phyloP scores from a whole-genome alignment of 2,329 filamentous ascomycete species.

The Fusarium pilosicola region DNA sequence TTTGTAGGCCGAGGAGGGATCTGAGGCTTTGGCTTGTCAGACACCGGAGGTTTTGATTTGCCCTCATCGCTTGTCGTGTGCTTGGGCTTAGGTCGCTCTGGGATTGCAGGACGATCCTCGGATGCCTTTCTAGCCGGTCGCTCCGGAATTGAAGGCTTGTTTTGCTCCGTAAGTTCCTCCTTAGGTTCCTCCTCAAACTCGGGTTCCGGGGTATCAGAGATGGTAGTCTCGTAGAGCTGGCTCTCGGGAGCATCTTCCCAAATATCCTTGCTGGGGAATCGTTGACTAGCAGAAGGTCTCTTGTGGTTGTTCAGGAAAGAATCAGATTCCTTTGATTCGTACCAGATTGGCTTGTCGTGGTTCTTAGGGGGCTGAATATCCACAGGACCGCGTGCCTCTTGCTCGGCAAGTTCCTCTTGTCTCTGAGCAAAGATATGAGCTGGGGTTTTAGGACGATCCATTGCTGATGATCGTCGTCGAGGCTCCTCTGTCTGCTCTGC shows the following conservation, averaged over 20 bases:
- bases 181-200: slow-evolving; percentile 42
- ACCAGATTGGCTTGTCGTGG: slow-evolving; percentile 56
- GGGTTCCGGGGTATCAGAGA: slow-evolving; percentile 53
- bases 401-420: slow-evolving; percentile 72
- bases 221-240: slow-evolving; percentile 79
- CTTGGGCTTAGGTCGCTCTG: slow-evolving; percentile 65
- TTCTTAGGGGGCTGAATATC: slow-evolving; percentile 45
- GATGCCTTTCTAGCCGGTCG: slow-evolving; percentile 53
- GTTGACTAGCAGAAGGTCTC: slow-evolving; percentile 68
- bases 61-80: slow-evolving; percentile 51
- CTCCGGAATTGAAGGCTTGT: slow-evolving; percentile 45
- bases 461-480: slow-evolving; percentile 48
- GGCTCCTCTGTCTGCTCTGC: slow-evolving; percentile 53
- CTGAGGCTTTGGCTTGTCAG: slow-evolving; percentile 67
- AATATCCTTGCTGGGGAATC: slow-evolving; percentile 91
- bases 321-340: slow-evolving; percentile 54
- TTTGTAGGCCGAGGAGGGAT: slow-evolving; percentile 73
- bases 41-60: slow-evolving; percentile 55
- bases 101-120: slow-evolving; percentile 58
- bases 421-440: slow-evolving; percentile 73
- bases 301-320: slow-evolving; percentile 57
- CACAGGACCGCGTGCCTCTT: slow-evolving; percentile 53
- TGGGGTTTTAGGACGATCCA: slow-evolving; percentile 61
- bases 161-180: slow-evolving; percentile 37
- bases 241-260: slow-evolving; percentile 96